Conservation (phyloP, 1,284 basidiomycete genomes). For the Termitomyces sp. region DNA sequence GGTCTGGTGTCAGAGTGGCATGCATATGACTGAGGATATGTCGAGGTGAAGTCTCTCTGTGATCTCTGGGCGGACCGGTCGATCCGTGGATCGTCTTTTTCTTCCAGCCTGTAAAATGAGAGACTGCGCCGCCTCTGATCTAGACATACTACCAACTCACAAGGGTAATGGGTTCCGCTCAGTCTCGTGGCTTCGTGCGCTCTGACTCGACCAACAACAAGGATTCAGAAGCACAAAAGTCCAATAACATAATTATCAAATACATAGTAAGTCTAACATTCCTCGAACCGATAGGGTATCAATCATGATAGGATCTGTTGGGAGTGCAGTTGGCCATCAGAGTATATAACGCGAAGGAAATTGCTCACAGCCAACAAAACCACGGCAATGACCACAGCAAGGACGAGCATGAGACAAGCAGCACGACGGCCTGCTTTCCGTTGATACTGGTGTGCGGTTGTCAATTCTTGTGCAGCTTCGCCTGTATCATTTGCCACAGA, state of each 20-base stretch:
- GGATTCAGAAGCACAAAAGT: neutral
- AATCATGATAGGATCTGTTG: slow-evolving; percentile 17
- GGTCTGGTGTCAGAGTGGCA: neutral
- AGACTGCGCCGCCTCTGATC: neutral
- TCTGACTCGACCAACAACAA: neutral
- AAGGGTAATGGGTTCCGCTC: too few species aligned
- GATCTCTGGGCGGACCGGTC: neutral
- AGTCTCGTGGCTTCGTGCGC: neutral
- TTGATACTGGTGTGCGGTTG: slow-evolving; percentile 91
- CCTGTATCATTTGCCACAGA: slow-evolving; percentile 82
- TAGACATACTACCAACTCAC: neutral
- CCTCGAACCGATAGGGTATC: slow-evolving; percentile 7
- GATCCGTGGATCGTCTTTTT: neutral
- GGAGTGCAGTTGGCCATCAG: neutral
- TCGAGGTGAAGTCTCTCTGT: neutral
- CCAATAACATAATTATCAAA: slow-evolving; percentile 13
- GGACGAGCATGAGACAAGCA: slow-evolving; percentile 84
- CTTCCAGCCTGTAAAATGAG: neutral
- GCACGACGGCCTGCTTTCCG: slow-evolving; percentile 88
- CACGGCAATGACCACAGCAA: slow-evolving; percentile 83
- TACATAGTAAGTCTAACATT: slow-evolving; percentile 13
- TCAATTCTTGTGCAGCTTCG: slow-evolving; percentile 84
- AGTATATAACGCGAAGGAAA: neutral
- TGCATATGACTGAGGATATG: neutral
- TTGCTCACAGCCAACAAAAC: slow-evolving; percentile 86